Conservation (phyloP, 1,284 basidiomycete species). For the Melampsora larici-populina region DNA sequence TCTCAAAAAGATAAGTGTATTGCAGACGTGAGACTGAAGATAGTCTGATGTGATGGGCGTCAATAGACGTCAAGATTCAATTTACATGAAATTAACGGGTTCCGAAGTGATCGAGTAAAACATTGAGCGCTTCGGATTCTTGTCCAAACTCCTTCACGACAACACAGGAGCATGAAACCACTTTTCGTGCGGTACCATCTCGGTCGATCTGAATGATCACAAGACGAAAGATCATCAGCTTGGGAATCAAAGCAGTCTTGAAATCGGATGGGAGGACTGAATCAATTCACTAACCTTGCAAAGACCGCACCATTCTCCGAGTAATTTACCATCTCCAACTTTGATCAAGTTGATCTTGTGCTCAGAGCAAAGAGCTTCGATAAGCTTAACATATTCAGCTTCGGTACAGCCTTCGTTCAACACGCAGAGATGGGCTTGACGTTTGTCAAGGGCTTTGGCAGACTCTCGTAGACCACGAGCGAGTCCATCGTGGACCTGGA, state of each 20-base stretch:
- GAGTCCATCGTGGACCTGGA: slow-evolving; percentile 38
- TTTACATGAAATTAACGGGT: slow-evolving; percentile 25
- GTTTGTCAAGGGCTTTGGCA: slow-evolving; percentile 41
- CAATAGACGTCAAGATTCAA: background rate
- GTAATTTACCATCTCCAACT: slow-evolving; percentile 40
- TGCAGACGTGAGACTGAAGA: no score
- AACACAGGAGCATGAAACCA: slow-evolving; percentile 39
- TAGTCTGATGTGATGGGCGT: no score
- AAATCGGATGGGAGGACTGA: background rate
- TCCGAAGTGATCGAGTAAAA: slow-evolving; percentile 41
- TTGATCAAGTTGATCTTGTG: slow-evolving; percentile 43
- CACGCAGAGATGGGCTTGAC: slow-evolving; percentile 39
- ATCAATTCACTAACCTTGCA: slow-evolving; percentile 18
- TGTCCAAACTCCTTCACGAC: slow-evolving; percentile 43
- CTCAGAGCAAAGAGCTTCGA: slow-evolving; percentile 41
- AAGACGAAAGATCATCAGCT: background rate
- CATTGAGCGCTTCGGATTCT: slow-evolving; percentile 42
- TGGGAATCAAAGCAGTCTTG: background rate
- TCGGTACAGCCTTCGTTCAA: slow-evolving; percentile 42
- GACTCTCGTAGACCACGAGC: slow-evolving; percentile 37
- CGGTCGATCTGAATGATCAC: slow-evolving; percentile 22
- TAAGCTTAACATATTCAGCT: slow-evolving; percentile 37
- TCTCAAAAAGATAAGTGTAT: no score
- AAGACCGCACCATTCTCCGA: slow-evolving; percentile 41
- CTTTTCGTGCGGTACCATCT: slow-evolving; percentile 40